Conservation (phyloP, 768 basidiomycete genomes). For the Leccinum olivaceopallidum region DNA sequence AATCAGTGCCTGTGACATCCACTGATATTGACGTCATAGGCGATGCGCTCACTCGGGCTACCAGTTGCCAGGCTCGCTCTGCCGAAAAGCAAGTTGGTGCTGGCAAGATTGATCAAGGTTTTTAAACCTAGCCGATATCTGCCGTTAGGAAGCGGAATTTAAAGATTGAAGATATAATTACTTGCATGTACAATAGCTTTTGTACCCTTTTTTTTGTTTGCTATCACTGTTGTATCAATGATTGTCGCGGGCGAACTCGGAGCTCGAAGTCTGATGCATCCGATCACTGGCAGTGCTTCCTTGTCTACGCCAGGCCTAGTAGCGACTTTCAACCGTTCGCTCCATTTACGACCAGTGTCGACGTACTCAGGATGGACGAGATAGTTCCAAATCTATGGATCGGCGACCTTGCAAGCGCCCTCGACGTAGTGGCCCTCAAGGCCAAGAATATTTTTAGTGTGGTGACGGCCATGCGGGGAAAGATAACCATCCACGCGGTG, state of each 20-base stretch:
- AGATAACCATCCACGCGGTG: constrained; percentile 65
- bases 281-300: not conserved
- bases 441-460: constrained; percentile 76
- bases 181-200: not conserved
- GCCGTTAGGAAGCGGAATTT: not conserved
- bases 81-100: constrained; percentile 16
- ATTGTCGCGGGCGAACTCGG: not conserved
- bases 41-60: not conserved
- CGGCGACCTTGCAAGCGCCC: constrained; percentile 73
- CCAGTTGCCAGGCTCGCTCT: not conserved
- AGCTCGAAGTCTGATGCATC: not conserved
- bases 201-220: not conserved
- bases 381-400: constrained; percentile 83
- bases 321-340: not conserved
- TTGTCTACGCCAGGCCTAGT: constrained; percentile 5
- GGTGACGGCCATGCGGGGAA: constrained; percentile 71
- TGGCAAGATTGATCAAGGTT: constrained; percentile 15
- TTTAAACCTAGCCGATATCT: not conserved
- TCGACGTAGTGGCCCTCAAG: constrained; percentile 59
- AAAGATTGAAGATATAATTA: not conserved
- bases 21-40: constrained; percentile 4
- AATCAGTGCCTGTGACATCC: not conserved
- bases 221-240: not conserved
- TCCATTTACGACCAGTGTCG: not conserved
- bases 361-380: constrained; percentile 60